phyloP scores from a whole-genome alignment of 345 rosid genomes.

The Excoecaria cochinchinensis region DNA sequence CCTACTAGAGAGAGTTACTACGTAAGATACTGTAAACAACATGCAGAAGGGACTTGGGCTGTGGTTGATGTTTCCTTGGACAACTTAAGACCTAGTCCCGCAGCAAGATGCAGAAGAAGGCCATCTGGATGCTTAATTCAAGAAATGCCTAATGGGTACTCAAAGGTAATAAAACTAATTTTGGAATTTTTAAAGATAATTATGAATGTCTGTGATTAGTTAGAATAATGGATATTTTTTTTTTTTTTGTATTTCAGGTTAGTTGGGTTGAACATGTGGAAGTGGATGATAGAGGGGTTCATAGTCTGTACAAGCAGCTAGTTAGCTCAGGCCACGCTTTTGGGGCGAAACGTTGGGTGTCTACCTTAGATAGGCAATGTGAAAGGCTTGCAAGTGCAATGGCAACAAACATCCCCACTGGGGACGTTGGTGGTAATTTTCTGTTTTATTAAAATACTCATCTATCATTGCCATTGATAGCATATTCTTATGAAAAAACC shows the following conservation, averaged over 20 bases:
- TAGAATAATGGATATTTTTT: neutral
- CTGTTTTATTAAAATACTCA: neutral
- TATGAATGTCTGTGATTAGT: too few species aligned
- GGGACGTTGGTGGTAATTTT: constrained; percentile 52
- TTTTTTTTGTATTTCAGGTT: constrained; percentile 41
- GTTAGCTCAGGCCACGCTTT: constrained; percentile 69
- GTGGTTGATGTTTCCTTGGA: constrained; percentile 94
- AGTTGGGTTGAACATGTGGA: constrained; percentile 95
- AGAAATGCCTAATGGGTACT: constrained; percentile 72
- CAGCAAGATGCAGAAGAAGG: constrained; percentile 56
- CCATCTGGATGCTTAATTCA: constrained; percentile 93
- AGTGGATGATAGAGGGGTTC: constrained; percentile 71
- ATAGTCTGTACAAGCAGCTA: constrained; percentile 56
- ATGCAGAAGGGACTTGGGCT: constrained; percentile 76
- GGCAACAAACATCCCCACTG: constrained; percentile 51
- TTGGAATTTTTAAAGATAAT: neutral
- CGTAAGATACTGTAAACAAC: constrained; percentile 75
- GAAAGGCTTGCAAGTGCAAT: constrained; percentile 72
- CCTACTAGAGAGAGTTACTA: constrained; percentile 74
- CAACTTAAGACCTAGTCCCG: constrained; percentile 50
- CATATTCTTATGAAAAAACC: too few species aligned
- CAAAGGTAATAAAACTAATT: constrained; percentile 45
- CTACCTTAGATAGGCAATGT: constrained; percentile 75
- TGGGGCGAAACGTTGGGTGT: constrained; percentile 89
- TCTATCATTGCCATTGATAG: too few species aligned